Base-by-base conservation (phyloP, 1,284 basidiomycete genomes). In the Mycocalia duriaeana region DNA sequence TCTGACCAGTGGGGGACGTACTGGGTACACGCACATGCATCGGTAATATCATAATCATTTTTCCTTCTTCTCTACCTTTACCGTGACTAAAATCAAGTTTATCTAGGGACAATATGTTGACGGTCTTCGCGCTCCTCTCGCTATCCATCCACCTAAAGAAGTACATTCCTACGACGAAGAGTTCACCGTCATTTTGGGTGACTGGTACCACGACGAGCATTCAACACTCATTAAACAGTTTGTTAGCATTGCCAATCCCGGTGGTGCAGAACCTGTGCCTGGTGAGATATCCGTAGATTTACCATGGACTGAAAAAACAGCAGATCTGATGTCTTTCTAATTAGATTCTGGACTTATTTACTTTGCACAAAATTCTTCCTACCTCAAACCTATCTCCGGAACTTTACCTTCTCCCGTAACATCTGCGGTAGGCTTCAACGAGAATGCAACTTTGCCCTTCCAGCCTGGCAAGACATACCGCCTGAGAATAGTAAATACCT, bases 161-260 rank as follows among this genome's bases (percentile, higher is more conserved):
- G 71, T 67, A 1, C 77, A 85, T 63, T 57, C 71, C 1, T 98
- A 97, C 67, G 94, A 98, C 66, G 91, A 89, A 37, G 95, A 98
- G 57, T 94, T 82, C 69, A 94, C 89, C 11, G 72, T 98, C 53
- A 67, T 93, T 42, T 71, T 96, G 2, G 77, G 80, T 8, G 91
- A 94, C 62, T 94, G 91, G 91, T 93, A 89, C 60, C 89, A 94
- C 61, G 62, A 82, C 5, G 73, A 92, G 64, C 89, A 93, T 55
- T 46, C 68, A 1, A 71, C 69, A 4, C 75, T 94, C 38, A 50
- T 88, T 34, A 68, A 81, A 42, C 66, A 80, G 36, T 98, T 95
- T 68, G 70, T 96, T 64, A 87, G 68, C 63, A 80, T 80, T 42
- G 65, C 73, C 13, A 88, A 94, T 62, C 91, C 91, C 1, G 79